phyloP scores from a whole-genome alignment of 2,329 filamentous ascomycete genomes.

The Bipolaris oryzae region DNA sequence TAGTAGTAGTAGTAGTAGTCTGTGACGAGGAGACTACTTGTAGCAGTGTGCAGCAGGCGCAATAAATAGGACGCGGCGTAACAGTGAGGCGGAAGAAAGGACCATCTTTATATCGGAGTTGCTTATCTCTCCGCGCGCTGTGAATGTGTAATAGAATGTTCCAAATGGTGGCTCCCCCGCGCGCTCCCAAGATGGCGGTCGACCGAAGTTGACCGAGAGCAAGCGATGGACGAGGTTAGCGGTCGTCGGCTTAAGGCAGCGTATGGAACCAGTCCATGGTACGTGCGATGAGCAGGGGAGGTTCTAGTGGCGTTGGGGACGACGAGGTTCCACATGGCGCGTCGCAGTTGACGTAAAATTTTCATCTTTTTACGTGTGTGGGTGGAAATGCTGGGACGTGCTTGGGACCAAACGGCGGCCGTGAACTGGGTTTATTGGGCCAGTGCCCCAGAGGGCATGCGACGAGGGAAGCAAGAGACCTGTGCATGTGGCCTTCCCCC shows the following conservation, averaged over 20 bases:
- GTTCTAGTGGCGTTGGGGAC: slow-evolving; percentile 13
- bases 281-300: slow-evolving; percentile 5
- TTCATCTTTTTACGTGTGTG: slow-evolving; percentile 29
- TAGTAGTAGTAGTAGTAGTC: slow-evolving; percentile 4
- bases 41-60: slow-evolving; percentile 4
- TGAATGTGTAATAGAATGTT: slow-evolving; percentile 28
- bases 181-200: slow-evolving; percentile 16
- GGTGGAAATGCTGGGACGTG: slow-evolving; percentile 29
- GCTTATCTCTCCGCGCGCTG: slow-evolving; percentile 27
- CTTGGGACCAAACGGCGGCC: slow-evolving; percentile 17
- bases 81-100: neutral
- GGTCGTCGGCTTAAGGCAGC: slow-evolving; percentile 2
- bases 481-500: neutral
- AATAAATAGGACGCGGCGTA: neutral
- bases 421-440: neutral
- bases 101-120: slow-evolving; percentile 17
- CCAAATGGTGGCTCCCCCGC: slow-evolving; percentile 18
- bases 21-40: slow-evolving; percentile 2
- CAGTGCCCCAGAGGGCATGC: neutral
- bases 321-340: slow-evolving; percentile 37
- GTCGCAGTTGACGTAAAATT: slow-evolving; percentile 40
- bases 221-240: slow-evolving; percentile 6
- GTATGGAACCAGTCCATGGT: slow-evolving; percentile 11
- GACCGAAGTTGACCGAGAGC: slow-evolving; percentile 23
- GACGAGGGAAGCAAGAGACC: neutral